Conservation (phyloP, 2,329 filamentous ascomycete genomes). For the Microdochium trichocladiopsis region DNA sequence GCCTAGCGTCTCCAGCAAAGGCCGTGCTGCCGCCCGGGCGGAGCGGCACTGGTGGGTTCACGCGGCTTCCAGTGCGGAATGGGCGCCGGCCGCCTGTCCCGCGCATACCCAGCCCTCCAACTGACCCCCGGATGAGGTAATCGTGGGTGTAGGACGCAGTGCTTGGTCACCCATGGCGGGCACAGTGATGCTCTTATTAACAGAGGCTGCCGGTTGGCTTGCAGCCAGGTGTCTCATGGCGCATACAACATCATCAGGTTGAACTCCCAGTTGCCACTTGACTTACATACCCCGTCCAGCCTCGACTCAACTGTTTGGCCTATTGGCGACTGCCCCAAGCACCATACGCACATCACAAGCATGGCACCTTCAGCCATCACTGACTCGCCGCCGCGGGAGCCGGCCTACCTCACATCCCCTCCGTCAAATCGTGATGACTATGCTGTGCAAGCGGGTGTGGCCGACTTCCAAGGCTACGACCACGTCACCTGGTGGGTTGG, state of each 20-base stretch:
- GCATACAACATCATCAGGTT: background rate
- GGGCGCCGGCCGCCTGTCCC: background rate
- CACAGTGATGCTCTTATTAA: background rate
- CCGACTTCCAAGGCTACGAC: conserved; percentile 76
- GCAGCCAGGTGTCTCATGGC: background rate
- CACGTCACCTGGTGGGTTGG: conserved; percentile 95
- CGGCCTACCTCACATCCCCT: conserved; percentile 30
- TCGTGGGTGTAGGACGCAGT: background rate
- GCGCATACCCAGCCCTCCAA: background rate
- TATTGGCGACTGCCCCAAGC: no score
- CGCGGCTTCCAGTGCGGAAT: background rate
- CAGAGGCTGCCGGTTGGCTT: background rate
- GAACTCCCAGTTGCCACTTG: background rate
- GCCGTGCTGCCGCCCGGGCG: background rate
- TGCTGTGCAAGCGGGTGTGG: conserved; percentile 40
- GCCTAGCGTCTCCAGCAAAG: background rate
- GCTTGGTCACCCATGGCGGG: background rate
- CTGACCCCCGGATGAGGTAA: background rate
- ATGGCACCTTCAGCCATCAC: conserved; percentile 56
- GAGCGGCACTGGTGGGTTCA: background rate
- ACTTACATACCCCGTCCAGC: background rate
- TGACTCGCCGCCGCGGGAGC: conserved; percentile 37
- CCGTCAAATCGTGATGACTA: conserved; percentile 41
- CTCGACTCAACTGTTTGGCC: background rate
- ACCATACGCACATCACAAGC: conserved; percentile 5